Percentiles rank a stretch among this genome's conserved stretches.
Conservation (phyloP, 164 flowering plant species). For the Vitis labrusca region DNA sequence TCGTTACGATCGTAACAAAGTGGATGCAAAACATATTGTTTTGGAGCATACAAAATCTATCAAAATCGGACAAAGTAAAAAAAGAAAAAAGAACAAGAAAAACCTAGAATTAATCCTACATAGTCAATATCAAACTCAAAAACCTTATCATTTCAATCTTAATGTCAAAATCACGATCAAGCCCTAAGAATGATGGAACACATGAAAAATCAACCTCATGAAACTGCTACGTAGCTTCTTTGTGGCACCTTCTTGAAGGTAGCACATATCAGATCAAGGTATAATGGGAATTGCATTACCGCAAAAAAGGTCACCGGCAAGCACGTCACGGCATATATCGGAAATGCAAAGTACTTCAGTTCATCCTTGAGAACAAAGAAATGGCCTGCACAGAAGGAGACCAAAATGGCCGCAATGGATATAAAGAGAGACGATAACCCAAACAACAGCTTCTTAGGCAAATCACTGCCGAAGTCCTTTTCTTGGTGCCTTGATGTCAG, state of each 20-base stretch:
- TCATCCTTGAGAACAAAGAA: conserved; percentile 6
- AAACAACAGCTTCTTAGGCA: conserved; percentile 23
- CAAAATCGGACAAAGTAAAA: too few relatives aligned
- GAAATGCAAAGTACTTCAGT: conserved; percentile 3
- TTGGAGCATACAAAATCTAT: too few relatives aligned
- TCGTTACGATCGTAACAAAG: too few relatives aligned
- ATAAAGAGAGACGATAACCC: conserved; percentile 25
- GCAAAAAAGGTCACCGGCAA: conserved; percentile 12
- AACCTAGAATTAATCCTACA: too few relatives aligned
- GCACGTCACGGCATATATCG: conserved; percentile 10
- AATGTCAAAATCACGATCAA: too few relatives aligned
- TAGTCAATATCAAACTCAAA: too few relatives aligned
- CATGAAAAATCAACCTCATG: too few relatives aligned
- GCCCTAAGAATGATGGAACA: too few relatives aligned
- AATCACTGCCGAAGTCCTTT: conserved; percentile 9
- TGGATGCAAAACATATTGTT: too few relatives aligned
- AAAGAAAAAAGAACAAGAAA: too few relatives aligned
- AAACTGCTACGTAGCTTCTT: conserved; percentile 2
- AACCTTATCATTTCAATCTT: too few relatives aligned
- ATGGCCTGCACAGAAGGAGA: conserved; percentile 30
- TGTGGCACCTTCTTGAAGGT: conserved; percentile 9
- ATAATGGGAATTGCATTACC: conserved; percentile 12
- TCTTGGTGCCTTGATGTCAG: conserved; percentile 21
- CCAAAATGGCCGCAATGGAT: conserved; percentile 23
- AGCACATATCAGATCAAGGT: conserved; percentile 16